Evolutionary conservation across 176 grass and related monocot species (phyloP).

Genomic region (Hyparrhenia diplandra): DNA sequence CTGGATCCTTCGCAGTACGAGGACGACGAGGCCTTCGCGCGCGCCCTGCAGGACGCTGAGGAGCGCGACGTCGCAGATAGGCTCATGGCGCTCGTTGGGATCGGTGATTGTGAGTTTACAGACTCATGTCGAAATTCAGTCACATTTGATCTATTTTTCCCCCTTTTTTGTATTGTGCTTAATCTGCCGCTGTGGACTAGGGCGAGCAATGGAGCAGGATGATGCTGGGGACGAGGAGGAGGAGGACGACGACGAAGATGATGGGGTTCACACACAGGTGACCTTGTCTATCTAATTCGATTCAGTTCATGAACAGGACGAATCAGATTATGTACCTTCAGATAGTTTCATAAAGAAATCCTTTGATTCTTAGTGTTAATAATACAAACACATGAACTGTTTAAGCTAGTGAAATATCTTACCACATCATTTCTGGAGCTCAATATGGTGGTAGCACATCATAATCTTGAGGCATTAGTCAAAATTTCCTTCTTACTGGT

Average conservation of each 20-base stretch:
- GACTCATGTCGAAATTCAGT: background rate
- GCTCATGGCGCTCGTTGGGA: constrained; percentile 71
- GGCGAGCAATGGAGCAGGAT: constrained; percentile 57
- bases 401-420: background rate
- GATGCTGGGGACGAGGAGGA: constrained; percentile 16
- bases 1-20: constrained; percentile 36
- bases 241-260: constrained; percentile 29
- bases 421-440: background rate
- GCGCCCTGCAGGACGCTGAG: constrained; percentile 72
- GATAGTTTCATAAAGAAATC: background rate
- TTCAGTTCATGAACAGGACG: background rate
- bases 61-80: constrained; percentile 61
- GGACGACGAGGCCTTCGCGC: constrained; percentile 72
- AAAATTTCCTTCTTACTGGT: background rate
- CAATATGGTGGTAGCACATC: background rate
- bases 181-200: constrained; percentile 30
- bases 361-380: background rate
- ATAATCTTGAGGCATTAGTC: background rate
- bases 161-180: background rate
- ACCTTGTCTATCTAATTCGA: background rate
- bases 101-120: constrained; percentile 54
- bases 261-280: constrained; percentile 54
- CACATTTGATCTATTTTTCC: background rate
- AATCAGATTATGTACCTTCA: background rate
- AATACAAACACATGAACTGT: background rate